phyloP scores from a whole-genome alignment of 1,139 yeast species.

The Hanseniaspora uvarum region DNA sequence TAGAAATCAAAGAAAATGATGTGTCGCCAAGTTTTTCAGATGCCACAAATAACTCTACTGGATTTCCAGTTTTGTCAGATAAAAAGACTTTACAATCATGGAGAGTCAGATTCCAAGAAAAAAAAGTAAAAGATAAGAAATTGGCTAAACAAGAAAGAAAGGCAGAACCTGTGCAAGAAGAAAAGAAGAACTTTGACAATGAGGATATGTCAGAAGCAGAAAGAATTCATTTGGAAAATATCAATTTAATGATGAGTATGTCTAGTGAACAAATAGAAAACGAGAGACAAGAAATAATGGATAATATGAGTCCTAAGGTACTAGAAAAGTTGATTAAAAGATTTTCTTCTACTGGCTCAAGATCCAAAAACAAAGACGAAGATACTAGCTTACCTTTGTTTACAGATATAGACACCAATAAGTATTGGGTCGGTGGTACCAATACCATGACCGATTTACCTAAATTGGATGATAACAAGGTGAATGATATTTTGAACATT shows the following conservation, averaged over 20 bases:
- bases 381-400: slow-evolving; percentile 28
- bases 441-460: slow-evolving; percentile 35
- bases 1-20: slow-evolving; percentile 24
- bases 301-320: slow-evolving; percentile 58
- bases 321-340: slow-evolving; percentile 44
- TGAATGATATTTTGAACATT: slow-evolving; percentile 32
- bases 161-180: slow-evolving; percentile 20
- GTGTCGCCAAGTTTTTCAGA: slow-evolving; percentile 18
- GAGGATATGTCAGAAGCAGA: slow-evolving; percentile 46
- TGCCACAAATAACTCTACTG: slow-evolving; percentile 24
- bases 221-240: slow-evolving; percentile 66
- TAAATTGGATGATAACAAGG: slow-evolving; percentile 28
- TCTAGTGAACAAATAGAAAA: slow-evolving; percentile 51
- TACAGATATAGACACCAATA: slow-evolving; percentile 55
- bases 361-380: slow-evolving; percentile 22
- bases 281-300: slow-evolving; percentile 59
- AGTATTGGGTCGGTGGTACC: slow-evolving; percentile 60
- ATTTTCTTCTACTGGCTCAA: slow-evolving; percentile 34
- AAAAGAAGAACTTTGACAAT: slow-evolving; percentile 20
- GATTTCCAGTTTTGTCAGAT: slow-evolving; percentile 38
- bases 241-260: slow-evolving; percentile 54
- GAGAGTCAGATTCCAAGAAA: slow-evolving; percentile 33
- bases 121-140: slow-evolving; percentile 25
- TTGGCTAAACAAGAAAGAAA: slow-evolving; percentile 6
- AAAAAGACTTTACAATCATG: slow-evolving; percentile 36